These are phyloP conservation scores for Diaporthe vaccinii DNA, from an alignment of 2,329 filamentous ascomycete species.

Conservation along the genomic window DNA sequence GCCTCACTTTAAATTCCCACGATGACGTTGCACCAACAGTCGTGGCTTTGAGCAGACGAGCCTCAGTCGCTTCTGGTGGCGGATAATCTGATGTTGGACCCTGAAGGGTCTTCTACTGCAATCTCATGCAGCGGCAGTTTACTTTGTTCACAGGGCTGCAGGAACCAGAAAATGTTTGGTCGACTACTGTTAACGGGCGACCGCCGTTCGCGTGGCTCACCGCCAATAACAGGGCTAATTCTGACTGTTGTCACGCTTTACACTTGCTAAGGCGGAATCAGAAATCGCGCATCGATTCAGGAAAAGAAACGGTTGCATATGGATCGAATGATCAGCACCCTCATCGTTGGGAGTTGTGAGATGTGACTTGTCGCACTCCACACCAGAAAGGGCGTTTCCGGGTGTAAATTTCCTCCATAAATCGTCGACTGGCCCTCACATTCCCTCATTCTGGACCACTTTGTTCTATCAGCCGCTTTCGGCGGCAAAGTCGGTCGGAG, in stretches of 20 bases:
- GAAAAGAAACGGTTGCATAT: slow-evolving; percentile 19
- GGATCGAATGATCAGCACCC: slow-evolving; percentile 29
- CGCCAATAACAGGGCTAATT: slow-evolving; percentile 17
- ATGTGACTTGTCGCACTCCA: slow-evolving; percentile 19
- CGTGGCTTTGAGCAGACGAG: neutral
- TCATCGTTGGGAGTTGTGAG: slow-evolving; percentile 6
- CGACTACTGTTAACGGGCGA: neutral
- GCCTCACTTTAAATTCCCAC: slow-evolving; percentile 35
- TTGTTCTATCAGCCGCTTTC: neutral
- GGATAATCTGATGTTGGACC: neutral
- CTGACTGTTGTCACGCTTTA: neutral
- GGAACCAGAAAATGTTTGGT: neutral
- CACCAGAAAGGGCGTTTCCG: neutral
- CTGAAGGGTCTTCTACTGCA: neutral
- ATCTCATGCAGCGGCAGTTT: neutral
- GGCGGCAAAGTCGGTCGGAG: neutral
- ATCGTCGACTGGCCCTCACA: neutral
- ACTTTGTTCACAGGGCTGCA: slow-evolving; percentile 18
- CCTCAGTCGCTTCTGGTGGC: neutral
- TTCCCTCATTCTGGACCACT: neutral
- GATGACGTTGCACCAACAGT: slow-evolving; percentile 4
- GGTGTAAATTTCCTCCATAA: neutral
- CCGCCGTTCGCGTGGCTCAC: neutral
- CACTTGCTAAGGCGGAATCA: neutral
- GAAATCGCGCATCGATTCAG: slow-evolving; percentile 23